Evolutionary conservation across 805 yeast species (phyloP), one percentile per base, ranked within the genome.

Genomic region (Metschnikowia proteae): DNA sequence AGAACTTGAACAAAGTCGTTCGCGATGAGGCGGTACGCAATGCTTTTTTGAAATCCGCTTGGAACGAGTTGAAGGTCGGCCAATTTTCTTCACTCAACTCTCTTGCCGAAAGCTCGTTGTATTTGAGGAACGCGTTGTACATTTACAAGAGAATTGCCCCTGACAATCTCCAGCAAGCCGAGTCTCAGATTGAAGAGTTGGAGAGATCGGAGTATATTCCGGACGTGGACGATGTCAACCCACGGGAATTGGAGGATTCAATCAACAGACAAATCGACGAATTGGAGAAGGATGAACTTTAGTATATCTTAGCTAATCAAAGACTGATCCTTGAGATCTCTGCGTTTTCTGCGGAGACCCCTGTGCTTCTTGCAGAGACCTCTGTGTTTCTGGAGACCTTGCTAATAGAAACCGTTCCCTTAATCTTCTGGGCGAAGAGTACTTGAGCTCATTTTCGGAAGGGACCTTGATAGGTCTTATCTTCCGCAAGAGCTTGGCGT

Each of bases 381-480:
- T 17, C 17, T 17, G 17, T 17, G 17, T 13, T 2, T 26, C 29
- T 11, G 51, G 35, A 3, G 53, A 38, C 7, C 38, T 46, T 6
- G 47, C 38, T 5, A 48, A 38, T 11, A 48, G 47, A 13, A 52
- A 50, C 38, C 70, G 48, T 38, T 67, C 67, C 38, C 61, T 63
- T 26, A 71, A 49, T 39, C 58, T 62, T 36, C 58, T 51, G 11
- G 63, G 58, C 0, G 74, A 71, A 0, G 74, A 67, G 43, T 66
- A 61, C 49, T 54, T 55, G 7, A 71, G 64, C 34, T 61, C 63
- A 9, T 62, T 65, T 10, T 64, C 67, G 7, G 59, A 58, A 1
- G 75, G 76, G 5, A 71, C 57, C 44, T 60, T 58, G 5, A 72
- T 66, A 2, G 76, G 76, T 10, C 66, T 65, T 32, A 71, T 70